phyloP scores from a whole-genome alignment of 2,329 filamentous ascomycete genomes.

The Coniochaeta sp. region DNA sequence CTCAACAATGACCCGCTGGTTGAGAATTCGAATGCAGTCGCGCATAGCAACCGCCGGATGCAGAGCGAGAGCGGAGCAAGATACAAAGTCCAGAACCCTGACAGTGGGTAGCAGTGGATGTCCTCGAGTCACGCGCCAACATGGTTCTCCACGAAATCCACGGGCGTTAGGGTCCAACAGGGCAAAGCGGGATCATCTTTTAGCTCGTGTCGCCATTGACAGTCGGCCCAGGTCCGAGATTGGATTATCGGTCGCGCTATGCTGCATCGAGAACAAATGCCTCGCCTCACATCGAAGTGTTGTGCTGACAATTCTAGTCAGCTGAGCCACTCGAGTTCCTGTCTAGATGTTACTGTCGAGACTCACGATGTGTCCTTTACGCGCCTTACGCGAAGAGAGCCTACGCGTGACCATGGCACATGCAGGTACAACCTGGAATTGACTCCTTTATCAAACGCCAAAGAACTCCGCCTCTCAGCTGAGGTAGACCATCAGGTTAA shows the following conservation, averaged over 20 bases:
- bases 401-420: background rate
- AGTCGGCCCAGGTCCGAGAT: background rate
- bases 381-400: background rate
- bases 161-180: background rate
- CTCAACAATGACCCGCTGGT: background rate
- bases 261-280: background rate
- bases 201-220: background rate
- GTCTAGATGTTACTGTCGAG: no score
- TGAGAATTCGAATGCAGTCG: background rate
- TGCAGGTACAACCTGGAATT: background rate
- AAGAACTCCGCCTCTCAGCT: background rate
- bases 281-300: background rate
- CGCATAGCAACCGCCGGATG: background rate
- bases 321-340: background rate
- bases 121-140: background rate
- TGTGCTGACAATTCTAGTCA: background rate
- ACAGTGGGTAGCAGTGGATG: background rate
- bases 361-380: background rate
- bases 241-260: background rate
- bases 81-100: background rate
- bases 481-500: background rate
- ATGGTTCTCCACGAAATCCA: background rate
- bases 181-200: background rate
- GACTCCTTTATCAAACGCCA: background rate
- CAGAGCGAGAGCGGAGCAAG: background rate